Evolutionary conservation across 2,329 filamentous ascomycete genomes (phyloP), one percentile per base, ranked within the genome.

Genomic region (Rutstroemia sydowiana): DNA sequence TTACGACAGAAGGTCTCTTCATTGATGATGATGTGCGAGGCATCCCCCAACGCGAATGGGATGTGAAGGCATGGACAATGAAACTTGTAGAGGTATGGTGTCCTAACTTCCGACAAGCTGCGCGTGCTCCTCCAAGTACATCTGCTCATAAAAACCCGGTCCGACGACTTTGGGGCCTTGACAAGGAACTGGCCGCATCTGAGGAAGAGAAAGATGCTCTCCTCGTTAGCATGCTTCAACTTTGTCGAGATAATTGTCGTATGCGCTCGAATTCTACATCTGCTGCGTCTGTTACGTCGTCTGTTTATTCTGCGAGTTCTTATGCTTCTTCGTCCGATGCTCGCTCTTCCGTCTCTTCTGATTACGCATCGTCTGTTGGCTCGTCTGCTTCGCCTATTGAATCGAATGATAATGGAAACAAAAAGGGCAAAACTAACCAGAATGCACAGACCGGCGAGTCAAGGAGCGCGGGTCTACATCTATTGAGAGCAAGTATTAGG

Each of bases 11-110:
- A 68, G 93, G 93, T 16, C 77, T 97, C 49, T 97, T 97, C 71
- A 93, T 98, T 65, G 93, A 98, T 67, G 93, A 98, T 68, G 93
- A 97, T 68, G 81, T 96, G 48, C 84, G 91, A 41, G 83, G 84
- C 56, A 88, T 96, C 14, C 84, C 88, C n/a, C 90, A 97, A 70
- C 83, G 93, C 54, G 93, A 98, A 71, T 98, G 93, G 93, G 93
- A 98, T 68, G 83, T 97, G 65, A 97, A 97, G 70, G 91, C 92
- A 23, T 97, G 93, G 93, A 95, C 90, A 40, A 79, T 98, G 71
- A 96, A 95, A 72, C 74, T 86, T 59, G 82, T 95, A 69, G 93
- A 97, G 78, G 84, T 93, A 74, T 88, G 85, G 81, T 90, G 85
- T 67, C 81, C 82, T 65, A 79, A 84, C 68, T 80, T 68, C 72